Base-by-base conservation (phyloP, 805 yeast species). In the Jamesozyma gamospora region DNA sequence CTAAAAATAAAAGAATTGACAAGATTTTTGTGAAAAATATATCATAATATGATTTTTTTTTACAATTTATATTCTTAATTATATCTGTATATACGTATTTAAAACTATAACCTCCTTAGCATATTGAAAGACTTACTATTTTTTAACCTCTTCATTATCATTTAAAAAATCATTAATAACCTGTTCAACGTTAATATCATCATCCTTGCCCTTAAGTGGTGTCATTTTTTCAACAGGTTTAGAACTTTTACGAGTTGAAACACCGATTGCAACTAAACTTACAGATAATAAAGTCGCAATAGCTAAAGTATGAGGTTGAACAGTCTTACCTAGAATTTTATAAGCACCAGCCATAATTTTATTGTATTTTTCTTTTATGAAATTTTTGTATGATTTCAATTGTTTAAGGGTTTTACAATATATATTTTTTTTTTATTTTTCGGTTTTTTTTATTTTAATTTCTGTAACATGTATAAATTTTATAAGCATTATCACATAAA, bases 231-330 rank as follows among this genome's bases (percentile, higher is more conserved):
- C 4, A 11, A 9, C 28, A 18, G 3, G 4, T 16, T 24, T n/a
- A 9, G 32, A 17, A 26, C 10, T 28, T 18, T 18, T 32, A 17
- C 28, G 12, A 14, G 14, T 27, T 2, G 36, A 18, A 28, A 36
- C 12, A 10, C 16, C 32, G 21, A 30, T 21, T 11, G 24, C 41
- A 6, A 24, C 12, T 21, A n/a, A 25, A 18, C 55, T 60, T 17
- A 47, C 44, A 9, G 56, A 44, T 16, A 48, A 41, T 19, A 50
- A 32, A 4, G 96, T 86, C 49, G 82, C 88, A 51, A 87, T 65
- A 36, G 96, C 82, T 62, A 88, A 76, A 47, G 75, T 79, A 67
- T 87, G 92, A 44, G 97, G 76, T 55, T 78, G 86, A 54, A 88
- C 79, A 46, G 83, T 66, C 67, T 71, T 85, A 44, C 97, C 97